Evolutionary conservation across 176 grass and related monocot genomes (phyloP).

Genomic region (Avena insularis): DNA sequence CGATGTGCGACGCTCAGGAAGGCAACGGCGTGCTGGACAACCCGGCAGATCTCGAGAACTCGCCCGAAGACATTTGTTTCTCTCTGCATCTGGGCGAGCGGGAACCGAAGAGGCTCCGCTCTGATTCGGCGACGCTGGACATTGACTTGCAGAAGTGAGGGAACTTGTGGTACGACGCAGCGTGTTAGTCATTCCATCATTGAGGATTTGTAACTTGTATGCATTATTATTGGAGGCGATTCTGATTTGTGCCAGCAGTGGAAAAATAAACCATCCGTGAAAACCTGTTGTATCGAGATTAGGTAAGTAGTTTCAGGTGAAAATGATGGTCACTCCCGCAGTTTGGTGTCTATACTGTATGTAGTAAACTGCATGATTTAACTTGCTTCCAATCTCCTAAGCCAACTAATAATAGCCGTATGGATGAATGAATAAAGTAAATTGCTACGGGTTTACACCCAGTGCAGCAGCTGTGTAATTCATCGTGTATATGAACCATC

Average conservation of each 20-base stretch:
- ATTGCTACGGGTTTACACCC: too few relatives aligned
- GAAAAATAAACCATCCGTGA: slow-evolving; percentile 26
- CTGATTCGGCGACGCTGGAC: slow-evolving; percentile 45
- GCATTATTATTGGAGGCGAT: slow-evolving; percentile 35
- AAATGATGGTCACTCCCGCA: slow-evolving; percentile 31
- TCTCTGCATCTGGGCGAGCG: slow-evolving; percentile 72
- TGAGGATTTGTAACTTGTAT: slow-evolving; percentile 7
- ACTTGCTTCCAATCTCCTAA: background rate
- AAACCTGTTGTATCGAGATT: background rate
- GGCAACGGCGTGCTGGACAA: slow-evolving; percentile 51
- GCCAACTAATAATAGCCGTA: background rate
- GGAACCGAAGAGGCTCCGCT: slow-evolving; percentile 67
- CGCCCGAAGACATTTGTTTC: slow-evolving; percentile 63
- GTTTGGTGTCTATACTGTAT: slow-evolving; percentile 33
- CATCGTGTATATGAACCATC: background rate
- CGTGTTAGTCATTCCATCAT: background rate
- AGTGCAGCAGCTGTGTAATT: background rate
- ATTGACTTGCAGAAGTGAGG: slow-evolving; percentile 69
- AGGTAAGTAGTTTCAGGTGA: background rate
- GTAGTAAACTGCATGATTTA: background rate
- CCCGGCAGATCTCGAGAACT: slow-evolving; percentile 39
- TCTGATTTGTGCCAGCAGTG: slow-evolving; percentile 7
- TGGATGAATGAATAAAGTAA: background rate
- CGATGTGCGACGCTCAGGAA: slow-evolving; percentile 49
- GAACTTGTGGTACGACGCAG: background rate